Evolutionary conservation across 2,329 filamentous ascomycete species (phyloP), one percentile per base, ranked within the genome.

Genomic region (Ramularia endophylla): DNA sequence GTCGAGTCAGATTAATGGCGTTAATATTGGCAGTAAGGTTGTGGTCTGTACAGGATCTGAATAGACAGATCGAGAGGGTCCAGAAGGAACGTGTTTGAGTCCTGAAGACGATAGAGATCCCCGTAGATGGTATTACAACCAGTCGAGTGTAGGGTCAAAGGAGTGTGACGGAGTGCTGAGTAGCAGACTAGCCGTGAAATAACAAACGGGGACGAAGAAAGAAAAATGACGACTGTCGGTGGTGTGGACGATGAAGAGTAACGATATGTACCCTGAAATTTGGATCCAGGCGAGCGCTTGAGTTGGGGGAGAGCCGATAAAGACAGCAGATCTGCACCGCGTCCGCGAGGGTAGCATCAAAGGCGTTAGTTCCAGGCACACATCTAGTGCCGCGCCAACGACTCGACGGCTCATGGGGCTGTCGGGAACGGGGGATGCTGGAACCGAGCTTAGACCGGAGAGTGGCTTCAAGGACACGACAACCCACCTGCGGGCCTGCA

Each of bases 351-450:
- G 40, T 37, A 38, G 40, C 40, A 39, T 40, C 31, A 45, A 47
- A 47, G 37, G 44, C 50, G 44, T 48, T 54, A 53, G 53, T n/a
- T n/a, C 52, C 52, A 55, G 54, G 51, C 43, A 55, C 52, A 44
- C 44, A 41, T 30, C 41, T 52, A 48, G 49, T 50, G 43, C 46
- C 49, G 47, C 40, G 44, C 40, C 36, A 29, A 47, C 50, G 51
- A 54, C 44, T 54, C 51, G 44, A 48, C 51, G 51, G 53, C 51
- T 54, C 45, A 47, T 50, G 51, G 53, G 51, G 44, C 48, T 33
- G 40, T 52, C 50, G 50, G 48, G 47, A 53, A 46, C n/a, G n/a
- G 32, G 20, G 50, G 41, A 38, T 48, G 48, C 44, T 48, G 47
- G 43, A 48, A 38, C 43, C 50, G 40, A 33, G 37, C 36, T 36